Conservation (phyloP, 768 basidiomycete genomes). For the Mycena rosella region DNA sequence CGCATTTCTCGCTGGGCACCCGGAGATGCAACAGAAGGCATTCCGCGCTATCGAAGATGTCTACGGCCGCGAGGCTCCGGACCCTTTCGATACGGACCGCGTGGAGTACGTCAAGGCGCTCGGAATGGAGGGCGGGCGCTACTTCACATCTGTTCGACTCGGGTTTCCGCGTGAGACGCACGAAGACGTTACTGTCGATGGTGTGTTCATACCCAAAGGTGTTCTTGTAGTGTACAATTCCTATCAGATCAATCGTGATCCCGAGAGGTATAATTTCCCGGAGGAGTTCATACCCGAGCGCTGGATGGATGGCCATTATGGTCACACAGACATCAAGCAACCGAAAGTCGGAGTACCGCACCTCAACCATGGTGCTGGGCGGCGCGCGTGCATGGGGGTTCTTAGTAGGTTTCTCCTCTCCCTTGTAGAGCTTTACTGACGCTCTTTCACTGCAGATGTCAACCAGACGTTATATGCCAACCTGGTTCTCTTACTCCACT, state of each 20-base stretch:
- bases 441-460: not conserved
- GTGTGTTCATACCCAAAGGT: slow-evolving; percentile 22
- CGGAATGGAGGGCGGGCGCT: slow-evolving; percentile 23
- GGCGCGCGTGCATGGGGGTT: slow-evolving; percentile 29
- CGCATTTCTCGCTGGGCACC: slow-evolving; percentile 20
- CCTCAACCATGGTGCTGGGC: slow-evolving; percentile 27
- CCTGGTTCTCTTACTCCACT: slow-evolving; percentile 26
- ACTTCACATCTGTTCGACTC: slow-evolving; percentile 23
- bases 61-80: slow-evolving; percentile 16
- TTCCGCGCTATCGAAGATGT: slow-evolving; percentile 25
- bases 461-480: slow-evolving; percentile 21
- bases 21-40: slow-evolving; percentile 29
- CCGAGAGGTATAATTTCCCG: slow-evolving; percentile 24
- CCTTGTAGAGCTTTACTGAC: not conserved
- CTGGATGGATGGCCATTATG: slow-evolving; percentile 31
- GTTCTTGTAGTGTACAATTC: slow-evolving; percentile 30
- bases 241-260: slow-evolving; percentile 30
- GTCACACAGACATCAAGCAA: slow-evolving; percentile 20
- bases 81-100: slow-evolving; percentile 28
- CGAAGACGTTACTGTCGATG: slow-evolving; percentile 26
- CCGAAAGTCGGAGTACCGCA: slow-evolving; percentile 29
- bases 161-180: slow-evolving; percentile 29
- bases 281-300: slow-evolving; percentile 29
- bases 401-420: slow-evolving; percentile 4
- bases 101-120: slow-evolving; percentile 31